Conservation (phyloP, 805 yeast species). For the Candida anglica region DNA sequence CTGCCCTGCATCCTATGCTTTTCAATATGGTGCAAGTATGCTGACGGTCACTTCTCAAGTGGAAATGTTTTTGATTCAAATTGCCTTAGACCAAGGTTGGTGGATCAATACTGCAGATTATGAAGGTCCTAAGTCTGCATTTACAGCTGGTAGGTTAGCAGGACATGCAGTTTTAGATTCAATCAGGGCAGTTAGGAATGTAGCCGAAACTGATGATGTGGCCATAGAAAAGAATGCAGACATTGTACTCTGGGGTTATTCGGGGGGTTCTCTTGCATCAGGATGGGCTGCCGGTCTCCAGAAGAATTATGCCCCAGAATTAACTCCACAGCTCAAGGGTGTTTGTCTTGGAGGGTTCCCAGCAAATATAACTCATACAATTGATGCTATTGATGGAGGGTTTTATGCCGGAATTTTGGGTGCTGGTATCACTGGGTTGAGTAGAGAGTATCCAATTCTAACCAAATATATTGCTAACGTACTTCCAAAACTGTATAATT, state of each 20-base stretch:
- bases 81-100: constrained; percentile 23
- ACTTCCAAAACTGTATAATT: not conserved
- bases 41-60: constrained; percentile 3
- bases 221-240: constrained; percentile 13
- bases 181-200: constrained; percentile 16
- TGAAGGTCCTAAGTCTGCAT: constrained; percentile 29
- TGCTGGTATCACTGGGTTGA: constrained; percentile 25
- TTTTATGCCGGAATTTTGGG: constrained; percentile 27
- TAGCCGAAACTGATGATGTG: constrained; percentile 14
- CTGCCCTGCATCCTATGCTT: constrained; percentile 18
- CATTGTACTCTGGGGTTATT: constrained; percentile 30
- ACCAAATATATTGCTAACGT: not conserved
- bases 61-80: constrained; percentile 15
- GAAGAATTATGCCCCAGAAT: constrained; percentile 33
- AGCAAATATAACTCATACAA: constrained; percentile 27
- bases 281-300: constrained; percentile 36
- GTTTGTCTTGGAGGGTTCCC: constrained; percentile 35
- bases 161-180: constrained; percentile 28
- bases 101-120: constrained; percentile 30
- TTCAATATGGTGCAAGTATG: constrained; percentile 12
- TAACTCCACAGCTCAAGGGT: constrained; percentile 18
- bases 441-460: constrained; percentile 25
- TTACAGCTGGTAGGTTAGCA: constrained; percentile 25
- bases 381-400: constrained; percentile 19
- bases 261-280: constrained; percentile 36